Percentiles rank a stretch among this genome's conserved stretches.
These are phyloP conservation scores for Populus tremula DNA, from an alignment of 345 rosid genomes.

Conservation along the genomic window DNA sequence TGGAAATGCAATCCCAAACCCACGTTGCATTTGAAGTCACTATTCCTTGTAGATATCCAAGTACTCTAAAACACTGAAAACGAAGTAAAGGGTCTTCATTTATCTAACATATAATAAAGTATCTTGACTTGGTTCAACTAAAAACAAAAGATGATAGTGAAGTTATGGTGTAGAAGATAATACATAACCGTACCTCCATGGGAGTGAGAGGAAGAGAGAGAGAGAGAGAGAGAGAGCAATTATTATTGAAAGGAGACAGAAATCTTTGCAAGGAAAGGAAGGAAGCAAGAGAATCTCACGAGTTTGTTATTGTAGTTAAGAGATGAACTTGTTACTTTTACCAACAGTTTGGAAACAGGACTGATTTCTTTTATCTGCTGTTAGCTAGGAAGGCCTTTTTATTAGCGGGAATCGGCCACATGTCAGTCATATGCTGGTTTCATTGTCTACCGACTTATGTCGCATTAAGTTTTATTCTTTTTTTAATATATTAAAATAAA, in stretches of 20 bases:
- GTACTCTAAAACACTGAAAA: background rate
- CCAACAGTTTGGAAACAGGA: background rate
- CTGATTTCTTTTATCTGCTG: background rate
- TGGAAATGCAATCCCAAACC: background rate
- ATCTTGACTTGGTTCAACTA: background rate
- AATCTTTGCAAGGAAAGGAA: background rate
- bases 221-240: background rate
- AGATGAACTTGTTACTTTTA: background rate
- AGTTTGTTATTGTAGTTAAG: conserved; percentile 5
- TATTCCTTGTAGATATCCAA: too few species aligned
- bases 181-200: background rate
- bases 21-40: background rate
- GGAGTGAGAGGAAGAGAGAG: background rate
- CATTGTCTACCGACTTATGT: background rate
- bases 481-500: too few species aligned
- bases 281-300: conserved; percentile 4
- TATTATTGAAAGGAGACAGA: conserved; percentile 12
- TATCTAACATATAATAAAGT: background rate
- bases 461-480: too few species aligned
- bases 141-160: background rate
- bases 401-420: background rate
- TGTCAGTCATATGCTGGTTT: conserved; percentile 1
- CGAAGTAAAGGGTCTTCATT: background rate
- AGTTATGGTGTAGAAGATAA: background rate
- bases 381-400: background rate